Evolutionary conservation across 208 protist species (phyloP), one percentile per base, ranked within the genome.

Genomic region (Kentomonas sorsogonicus): DNA sequence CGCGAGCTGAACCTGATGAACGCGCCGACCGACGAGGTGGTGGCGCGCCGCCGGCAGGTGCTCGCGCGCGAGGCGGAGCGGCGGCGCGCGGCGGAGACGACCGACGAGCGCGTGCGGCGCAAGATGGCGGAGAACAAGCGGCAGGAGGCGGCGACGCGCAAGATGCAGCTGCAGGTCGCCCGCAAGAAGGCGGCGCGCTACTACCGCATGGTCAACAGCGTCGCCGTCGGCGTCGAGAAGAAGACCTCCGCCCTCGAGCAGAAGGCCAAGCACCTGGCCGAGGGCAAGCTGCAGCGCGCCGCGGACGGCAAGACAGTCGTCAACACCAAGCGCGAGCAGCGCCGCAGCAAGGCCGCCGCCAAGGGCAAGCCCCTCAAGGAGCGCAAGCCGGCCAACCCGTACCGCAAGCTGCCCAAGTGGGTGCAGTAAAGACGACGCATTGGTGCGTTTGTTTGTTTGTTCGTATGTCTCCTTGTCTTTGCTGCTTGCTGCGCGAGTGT

Each of bases 151-250:
- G 79, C 71, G 23, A 86, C 81, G 20, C 80, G 79, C n/a, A 86
- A 86, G 61, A 95, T 91, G 89, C 83, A 91, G 73, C 73, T 93
- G 60, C 79, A 90, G 71, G 86, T 91, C n/a, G 86, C 79, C 0
- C 83, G 84, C 61, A 93, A 95, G 77, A 93, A 93, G 83, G 81
- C 86, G 4, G 84, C 86, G 7, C 69, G 79, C 31, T 91, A 93
- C 69, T 93, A 92, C 72, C 91, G 91, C 72, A 91, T 92, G 84
- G 83, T 91, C 40, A 93, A 87, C 63, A 72, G 80, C 22, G 79
- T 90, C 31, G 88, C 89, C 23, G 69, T 81, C 46, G 74, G 77
- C 26, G 60, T 52, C 25, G 68, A 65, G 46, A 75, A 79, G 79
- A 88, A 86, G 62, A 69, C 69, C 20, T 65, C 50, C 25, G 57